Evolutionary conservation across 2,329 filamentous ascomycete species (phyloP), one percentile per base, ranked within the genome.

Genomic region (Zymoseptoria tritici): DNA sequence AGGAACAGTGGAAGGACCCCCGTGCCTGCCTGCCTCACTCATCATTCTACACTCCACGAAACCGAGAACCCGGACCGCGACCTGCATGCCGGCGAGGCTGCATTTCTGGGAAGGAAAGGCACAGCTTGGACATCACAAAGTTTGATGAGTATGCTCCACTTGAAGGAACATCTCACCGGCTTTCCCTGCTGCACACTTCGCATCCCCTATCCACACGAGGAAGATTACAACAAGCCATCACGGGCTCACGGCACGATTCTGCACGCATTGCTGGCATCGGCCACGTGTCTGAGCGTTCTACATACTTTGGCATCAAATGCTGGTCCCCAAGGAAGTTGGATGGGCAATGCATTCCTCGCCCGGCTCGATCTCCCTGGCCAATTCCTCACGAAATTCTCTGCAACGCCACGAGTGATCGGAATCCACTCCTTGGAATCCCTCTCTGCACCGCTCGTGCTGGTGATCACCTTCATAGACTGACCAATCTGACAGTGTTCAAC

Each of bases 381-480:
- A 51, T 57, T 24, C 55, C 55, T 26, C 21, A 31, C 31, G 20
- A 56, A 56, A 49, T 56, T 56, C 11, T 46, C 36, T 24, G 46
- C 50, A 52, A 52, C 50, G 50, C 50, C 50, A 50, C 26, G 42
- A 50, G 21, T 52, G 55, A 20, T 21, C 19, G 22, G 22, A 46
- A 29, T 57, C 21, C 5, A 11, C 19, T 11, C 51, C 51, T 21
- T 52, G 55, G 55, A 57, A 51, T n/a, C 29, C 46, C 20, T 57
- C 55, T 51, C 46, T 57, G 55, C 55, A 57, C 26, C 20, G 11
- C 16, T 36, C 53, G 16, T 29, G 3, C 9, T 42, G 16, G 42
- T 36, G 4, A 54, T 21, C 53, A 54, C 11, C 21, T 19, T 36
- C 31, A 26, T 20, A 24, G 24, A 36, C 26, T 22, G 16, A 21